A percentile compares a stretch with the other conserved stretches of the same genome.
These are phyloP conservation scores for Haematococcus sp. DNA, from an alignment of 139 green algal genomes.

Conservation along the genomic window DNA sequence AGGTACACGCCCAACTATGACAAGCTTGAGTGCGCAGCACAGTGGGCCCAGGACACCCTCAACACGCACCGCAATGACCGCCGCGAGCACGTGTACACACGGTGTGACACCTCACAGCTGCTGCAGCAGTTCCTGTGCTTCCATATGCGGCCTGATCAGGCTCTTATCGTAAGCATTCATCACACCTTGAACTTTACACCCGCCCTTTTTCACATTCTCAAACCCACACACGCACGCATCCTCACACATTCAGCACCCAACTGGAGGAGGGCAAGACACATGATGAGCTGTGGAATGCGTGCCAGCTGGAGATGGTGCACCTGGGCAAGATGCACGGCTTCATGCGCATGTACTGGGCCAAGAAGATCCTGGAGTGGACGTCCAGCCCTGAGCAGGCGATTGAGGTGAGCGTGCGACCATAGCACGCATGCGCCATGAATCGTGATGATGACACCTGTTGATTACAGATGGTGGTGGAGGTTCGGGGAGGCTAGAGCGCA, in stretches of 20 bases:
- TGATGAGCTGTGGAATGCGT: slow-evolving; percentile 95
- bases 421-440: too few relatives aligned
- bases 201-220: too few relatives aligned
- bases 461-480: too few relatives aligned
- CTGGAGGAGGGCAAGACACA: slow-evolving; percentile 86
- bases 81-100: slow-evolving; percentile 72
- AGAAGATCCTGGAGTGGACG: slow-evolving; percentile 98
- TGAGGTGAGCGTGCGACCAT: slow-evolving; percentile 22
- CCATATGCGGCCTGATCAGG: background rate
- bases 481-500: too few relatives aligned
- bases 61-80: slow-evolving; percentile 72
- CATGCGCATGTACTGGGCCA: slow-evolving; percentile 98
- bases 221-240: too few relatives aligned
- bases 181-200: background rate
- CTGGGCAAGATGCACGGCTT: slow-evolving; percentile 98
- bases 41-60: slow-evolving; percentile 84
- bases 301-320: slow-evolving; percentile 88
- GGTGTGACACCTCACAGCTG: background rate
- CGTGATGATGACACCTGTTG: too few relatives aligned
- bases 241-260: slow-evolving; percentile 61
- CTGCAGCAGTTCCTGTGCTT: background rate
- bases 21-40: slow-evolving; percentile 62
- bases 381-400: slow-evolving; percentile 76
- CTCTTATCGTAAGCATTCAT: background rate
- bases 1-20: slow-evolving; percentile 70